Percentiles rank a stretch among this genome's conserved stretches.
phyloP scores from a whole-genome alignment of 2,329 filamentous ascomycete species.

The Cercospora berteroae region DNA sequence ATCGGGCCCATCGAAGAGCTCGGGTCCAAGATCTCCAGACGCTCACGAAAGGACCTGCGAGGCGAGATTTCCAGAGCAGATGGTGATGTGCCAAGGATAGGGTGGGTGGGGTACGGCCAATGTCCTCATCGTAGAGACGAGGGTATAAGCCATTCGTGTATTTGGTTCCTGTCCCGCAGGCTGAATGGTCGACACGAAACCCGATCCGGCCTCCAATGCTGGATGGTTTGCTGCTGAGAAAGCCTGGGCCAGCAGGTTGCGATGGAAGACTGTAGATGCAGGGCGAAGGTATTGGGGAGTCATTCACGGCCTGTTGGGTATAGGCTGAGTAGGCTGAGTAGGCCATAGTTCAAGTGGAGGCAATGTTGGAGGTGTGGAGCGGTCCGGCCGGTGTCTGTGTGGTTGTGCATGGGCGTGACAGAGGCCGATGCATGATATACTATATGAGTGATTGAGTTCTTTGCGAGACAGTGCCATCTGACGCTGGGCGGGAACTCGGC shows the following conservation, averaged over 20 bases:
- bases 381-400: neutral
- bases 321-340: neutral
- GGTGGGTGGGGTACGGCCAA: neutral
- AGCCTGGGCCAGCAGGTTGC: conserved; percentile 9
- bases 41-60: conserved; percentile 9
- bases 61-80: conserved; percentile 12
- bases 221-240: neutral
- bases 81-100: conserved; percentile 7
- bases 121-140: neutral
- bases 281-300: neutral
- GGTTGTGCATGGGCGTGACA: neutral
- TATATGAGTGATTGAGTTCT: neutral
- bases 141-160: conserved; percentile 7
- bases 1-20: conserved; percentile 10
- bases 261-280: neutral
- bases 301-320: neutral
- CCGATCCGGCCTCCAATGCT: neutral
- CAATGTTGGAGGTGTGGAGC: neutral
- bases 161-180: neutral
- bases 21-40: conserved; percentile 10
- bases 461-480: neutral
- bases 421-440: neutral
- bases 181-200: neutral
- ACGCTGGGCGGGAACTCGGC: neutral
- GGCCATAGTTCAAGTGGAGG: neutral